Percentiles rank a stretch among this genome's conserved stretches.
Conservation (phyloP, 73 alveolate species). For the Breviolum minutum region DNA sequence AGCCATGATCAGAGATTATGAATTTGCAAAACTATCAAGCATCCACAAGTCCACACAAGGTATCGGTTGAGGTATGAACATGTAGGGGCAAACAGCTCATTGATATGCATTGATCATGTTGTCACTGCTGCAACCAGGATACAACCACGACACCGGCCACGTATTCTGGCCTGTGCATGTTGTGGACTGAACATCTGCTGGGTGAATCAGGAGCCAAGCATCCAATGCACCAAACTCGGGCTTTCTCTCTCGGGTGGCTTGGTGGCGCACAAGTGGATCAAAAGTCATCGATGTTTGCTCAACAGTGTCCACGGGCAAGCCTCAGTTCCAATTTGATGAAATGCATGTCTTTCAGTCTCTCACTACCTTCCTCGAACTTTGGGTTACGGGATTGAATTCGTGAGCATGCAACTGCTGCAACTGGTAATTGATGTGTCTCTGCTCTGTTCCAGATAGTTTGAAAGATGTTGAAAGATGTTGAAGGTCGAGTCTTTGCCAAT, state of each 20-base stretch:
- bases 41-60: too few species aligned
- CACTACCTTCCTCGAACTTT: background rate
- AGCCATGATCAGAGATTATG: too few species aligned
- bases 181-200: background rate
- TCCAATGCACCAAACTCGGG: background rate
- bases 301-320: constrained; percentile 2
- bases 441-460: too few species aligned
- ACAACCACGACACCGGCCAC: constrained; percentile 61
- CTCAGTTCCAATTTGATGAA: background rate
- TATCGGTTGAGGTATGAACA: too few species aligned
- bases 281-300: constrained; percentile 73
- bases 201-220: background rate
- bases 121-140: background rate
- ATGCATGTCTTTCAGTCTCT: background rate
- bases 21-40: too few species aligned
- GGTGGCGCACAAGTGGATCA: constrained; percentile 76
- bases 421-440: too few species aligned
- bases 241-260: background rate
- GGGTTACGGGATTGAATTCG: too few species aligned
- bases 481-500: background rate
- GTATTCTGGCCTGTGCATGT: constrained; percentile 55
- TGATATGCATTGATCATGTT: background rate
- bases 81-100: too few species aligned
- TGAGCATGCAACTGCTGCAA: too few species aligned
- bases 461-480: too few species aligned